Evolutionary conservation across 2,329 filamentous ascomycete genomes (phyloP).

Genomic region (Magnaporthales sp.): DNA sequence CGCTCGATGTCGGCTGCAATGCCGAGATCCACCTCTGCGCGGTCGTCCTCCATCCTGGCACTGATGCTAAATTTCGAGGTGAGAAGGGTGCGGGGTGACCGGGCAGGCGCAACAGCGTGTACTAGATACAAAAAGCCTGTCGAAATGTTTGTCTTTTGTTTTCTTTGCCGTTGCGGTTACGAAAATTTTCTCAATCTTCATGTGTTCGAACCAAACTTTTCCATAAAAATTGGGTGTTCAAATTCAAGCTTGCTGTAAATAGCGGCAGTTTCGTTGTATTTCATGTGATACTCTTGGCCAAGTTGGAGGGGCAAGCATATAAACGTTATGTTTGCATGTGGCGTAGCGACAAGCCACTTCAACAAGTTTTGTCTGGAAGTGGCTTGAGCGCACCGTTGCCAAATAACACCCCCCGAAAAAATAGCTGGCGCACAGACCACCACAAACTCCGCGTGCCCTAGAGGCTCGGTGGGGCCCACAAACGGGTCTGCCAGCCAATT

Average conservation of each 20-base stretch:
- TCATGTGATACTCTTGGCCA: too few species aligned
- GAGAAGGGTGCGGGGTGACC: conserved; percentile 4
- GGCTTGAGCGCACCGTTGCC: not conserved
- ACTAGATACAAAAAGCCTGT: not conserved
- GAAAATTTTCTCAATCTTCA: too few species aligned
- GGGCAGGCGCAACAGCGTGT: conserved; percentile 10
- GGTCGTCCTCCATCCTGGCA: conserved; percentile 63
- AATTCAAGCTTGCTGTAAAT: too few species aligned
- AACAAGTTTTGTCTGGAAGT: not conserved
- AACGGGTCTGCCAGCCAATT: conserved; percentile 2
- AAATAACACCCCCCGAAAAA: too few species aligned
- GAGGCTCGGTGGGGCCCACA: not conserved
- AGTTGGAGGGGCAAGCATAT: too few species aligned
- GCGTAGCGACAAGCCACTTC: not conserved
- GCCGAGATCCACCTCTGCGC: conserved; percentile 61
- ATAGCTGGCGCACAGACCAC: not conserved
- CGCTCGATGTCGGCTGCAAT: conserved; percentile 56
- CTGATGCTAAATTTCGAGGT: conserved; percentile 9
- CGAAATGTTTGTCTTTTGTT: not conserved
- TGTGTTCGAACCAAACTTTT: too few species aligned
- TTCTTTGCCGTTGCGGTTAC: not conserved
- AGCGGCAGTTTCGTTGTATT: too few species aligned
- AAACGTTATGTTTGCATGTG: too few species aligned
- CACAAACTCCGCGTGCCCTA: not conserved
- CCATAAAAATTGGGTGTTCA: too few species aligned